Percentiles rank a stretch among this genome's conserved stretches.
phyloP scores from a whole-genome alignment of 345 rosid species.

The Alliaria petiolata region DNA sequence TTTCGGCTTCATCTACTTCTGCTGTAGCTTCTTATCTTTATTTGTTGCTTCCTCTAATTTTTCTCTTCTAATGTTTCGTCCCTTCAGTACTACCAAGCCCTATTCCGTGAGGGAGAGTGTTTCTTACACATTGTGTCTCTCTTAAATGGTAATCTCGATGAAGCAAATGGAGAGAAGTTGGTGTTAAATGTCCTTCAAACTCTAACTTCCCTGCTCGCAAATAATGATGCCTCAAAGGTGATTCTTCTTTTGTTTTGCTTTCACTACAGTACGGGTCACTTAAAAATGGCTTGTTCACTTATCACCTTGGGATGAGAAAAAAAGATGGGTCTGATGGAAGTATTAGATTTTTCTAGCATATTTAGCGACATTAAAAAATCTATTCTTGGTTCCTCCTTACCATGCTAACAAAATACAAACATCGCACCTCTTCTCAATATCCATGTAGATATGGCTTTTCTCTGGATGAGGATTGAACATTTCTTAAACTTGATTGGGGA shows the following conservation, averaged over 20 bases:
- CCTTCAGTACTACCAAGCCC: slow-evolving; percentile 79
- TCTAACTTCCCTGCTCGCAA: slow-evolving; percentile 73
- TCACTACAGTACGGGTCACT: background rate
- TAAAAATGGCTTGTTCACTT: background rate
- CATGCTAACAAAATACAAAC: background rate
- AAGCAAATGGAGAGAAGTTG: slow-evolving; percentile 73
- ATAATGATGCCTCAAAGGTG: slow-evolving; percentile 89
- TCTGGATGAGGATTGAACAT: background rate
- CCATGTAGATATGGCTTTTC: slow-evolving; percentile 1
- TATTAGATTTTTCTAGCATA: background rate
- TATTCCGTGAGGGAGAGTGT: slow-evolving; percentile 90
- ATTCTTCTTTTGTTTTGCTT: slow-evolving; percentile 15
- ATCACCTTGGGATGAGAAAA: background rate
- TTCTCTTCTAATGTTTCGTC: slow-evolving; percentile 21
- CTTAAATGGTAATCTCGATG: slow-evolving; percentile 79
- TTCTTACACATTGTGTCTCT: slow-evolving; percentile 92
- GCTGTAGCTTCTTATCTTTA: background rate
- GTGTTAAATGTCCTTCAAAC: slow-evolving; percentile 86
- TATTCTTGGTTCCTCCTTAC: background rate
- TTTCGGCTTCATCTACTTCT: no score
- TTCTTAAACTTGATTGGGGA: background rate
- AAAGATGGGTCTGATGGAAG: background rate
- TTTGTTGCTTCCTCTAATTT: slow-evolving; percentile 19
- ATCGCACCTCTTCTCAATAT: background rate
- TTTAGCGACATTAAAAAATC: background rate